Evolutionary conservation across 2,329 filamentous ascomycete genomes (phyloP).

Genomic region (Claviceps capensis): DNA sequence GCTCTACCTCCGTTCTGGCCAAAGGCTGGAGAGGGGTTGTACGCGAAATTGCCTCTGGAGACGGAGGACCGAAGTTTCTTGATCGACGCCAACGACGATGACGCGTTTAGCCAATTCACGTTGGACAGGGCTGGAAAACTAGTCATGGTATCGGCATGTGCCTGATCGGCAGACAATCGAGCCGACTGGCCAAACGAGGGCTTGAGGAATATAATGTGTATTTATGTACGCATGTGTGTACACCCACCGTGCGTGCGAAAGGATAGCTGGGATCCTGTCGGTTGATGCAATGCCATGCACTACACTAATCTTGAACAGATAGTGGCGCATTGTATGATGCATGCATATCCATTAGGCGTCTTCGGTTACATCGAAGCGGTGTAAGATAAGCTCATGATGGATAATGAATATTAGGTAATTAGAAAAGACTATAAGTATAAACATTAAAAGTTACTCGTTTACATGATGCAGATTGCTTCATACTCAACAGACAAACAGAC

Average conservation of each 20-base stretch:
- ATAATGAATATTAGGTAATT: neutral
- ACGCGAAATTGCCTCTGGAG: constrained; percentile 24
- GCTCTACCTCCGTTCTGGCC: constrained; percentile 26
- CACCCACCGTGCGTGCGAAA: too few species aligned
- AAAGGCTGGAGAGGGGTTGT: constrained; percentile 25
- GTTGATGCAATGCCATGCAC: too few species aligned
- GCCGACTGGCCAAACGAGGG: too few species aligned
- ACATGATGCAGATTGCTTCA: constrained; percentile 5
- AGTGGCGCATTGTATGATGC: too few species aligned
- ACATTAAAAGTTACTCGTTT: constrained; percentile 3
- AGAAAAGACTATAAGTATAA: neutral
- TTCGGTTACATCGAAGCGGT: too few species aligned
- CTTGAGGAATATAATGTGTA: too few species aligned
- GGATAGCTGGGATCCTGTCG: too few species aligned
- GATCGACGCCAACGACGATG: constrained; percentile 26
- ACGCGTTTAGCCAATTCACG: constrained; percentile 30
- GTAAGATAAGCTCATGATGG: too few species aligned
- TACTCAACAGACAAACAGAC: neutral
- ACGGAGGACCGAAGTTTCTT: constrained; percentile 23
- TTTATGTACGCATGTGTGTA: too few species aligned
- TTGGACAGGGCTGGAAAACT: constrained; percentile 25
- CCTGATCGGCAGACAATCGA: constrained; percentile 5
- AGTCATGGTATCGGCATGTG: constrained; percentile 18
- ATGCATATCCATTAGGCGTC: too few species aligned
- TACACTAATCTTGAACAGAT: too few species aligned